Conservation (phyloP, 2,329 filamentous ascomycete genomes). For the Talaromyces pinophilus region DNA sequence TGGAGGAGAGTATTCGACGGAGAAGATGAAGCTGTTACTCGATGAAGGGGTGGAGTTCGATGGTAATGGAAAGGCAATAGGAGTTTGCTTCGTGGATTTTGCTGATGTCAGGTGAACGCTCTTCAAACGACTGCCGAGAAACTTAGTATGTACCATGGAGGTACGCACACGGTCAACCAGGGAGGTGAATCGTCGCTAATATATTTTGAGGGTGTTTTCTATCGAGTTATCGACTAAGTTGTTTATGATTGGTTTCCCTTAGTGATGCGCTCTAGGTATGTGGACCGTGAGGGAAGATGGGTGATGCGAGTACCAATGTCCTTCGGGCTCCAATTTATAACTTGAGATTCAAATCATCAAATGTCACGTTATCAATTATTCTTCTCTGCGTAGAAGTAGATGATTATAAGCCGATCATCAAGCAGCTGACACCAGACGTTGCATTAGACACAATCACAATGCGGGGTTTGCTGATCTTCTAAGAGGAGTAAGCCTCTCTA, state of each 20-base stretch:
- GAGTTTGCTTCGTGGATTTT: constrained; percentile 39
- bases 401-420: neutral
- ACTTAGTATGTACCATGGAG: neutral
- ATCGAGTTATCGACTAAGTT: neutral
- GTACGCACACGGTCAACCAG: neutral
- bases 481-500: neutral
- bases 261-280: neutral
- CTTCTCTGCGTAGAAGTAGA: neutral
- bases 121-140: neutral
- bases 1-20: constrained; percentile 44
- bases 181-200: neutral
- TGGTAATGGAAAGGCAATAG: constrained; percentile 42
- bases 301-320: neutral
- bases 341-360: neutral
- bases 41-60: constrained; percentile 51
- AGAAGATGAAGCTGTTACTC: constrained; percentile 45
- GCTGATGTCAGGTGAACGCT: constrained; percentile 24
- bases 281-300: neutral
- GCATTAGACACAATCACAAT: neutral
- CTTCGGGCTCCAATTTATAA: neutral
- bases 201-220: neutral
- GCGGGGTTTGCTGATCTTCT: constrained; percentile 3
- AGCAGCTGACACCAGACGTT: neutral
- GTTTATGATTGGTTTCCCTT: neutral
- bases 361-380: neutral